Conservation (phyloP, 305 asterid species). For the Coffea humblotiana region DNA sequence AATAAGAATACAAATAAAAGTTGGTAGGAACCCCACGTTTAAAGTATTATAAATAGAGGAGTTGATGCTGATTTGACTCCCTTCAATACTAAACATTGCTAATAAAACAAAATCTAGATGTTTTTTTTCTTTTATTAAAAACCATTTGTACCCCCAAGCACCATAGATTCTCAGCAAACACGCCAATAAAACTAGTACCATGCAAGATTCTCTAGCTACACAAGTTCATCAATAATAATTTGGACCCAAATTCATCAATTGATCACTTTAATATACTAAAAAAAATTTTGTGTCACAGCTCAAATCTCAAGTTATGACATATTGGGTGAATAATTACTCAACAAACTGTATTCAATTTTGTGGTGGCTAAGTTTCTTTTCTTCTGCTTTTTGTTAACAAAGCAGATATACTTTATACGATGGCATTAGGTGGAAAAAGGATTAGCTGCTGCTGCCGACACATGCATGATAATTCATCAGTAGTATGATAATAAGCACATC, state of each 20-base stretch:
- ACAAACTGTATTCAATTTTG: background rate
- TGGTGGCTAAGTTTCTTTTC: background rate
- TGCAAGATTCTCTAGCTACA: background rate
- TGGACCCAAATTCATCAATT: background rate
- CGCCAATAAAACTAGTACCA: background rate
- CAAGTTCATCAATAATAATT: background rate
- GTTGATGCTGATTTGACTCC: background rate
- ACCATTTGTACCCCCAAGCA: background rate
- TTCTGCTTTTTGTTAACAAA: background rate
- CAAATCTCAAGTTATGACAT: background rate
- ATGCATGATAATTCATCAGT: background rate
- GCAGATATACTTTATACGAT: background rate
- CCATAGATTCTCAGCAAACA: background rate
- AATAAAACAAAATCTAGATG: background rate
- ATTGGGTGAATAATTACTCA: background rate
- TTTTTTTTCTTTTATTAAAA: background rate
- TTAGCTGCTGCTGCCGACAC: conserved; percentile 20
- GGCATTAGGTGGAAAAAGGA: conserved; percentile 15
- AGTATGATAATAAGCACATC: background rate
- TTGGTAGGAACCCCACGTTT: background rate
- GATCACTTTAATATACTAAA: background rate
- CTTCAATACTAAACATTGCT: background rate
- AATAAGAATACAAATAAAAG: background rate
- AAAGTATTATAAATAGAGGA: background rate
- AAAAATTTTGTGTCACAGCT: background rate